Conservation (phyloP, 2,329 filamentous ascomycete species). For the Hysterium pulicare region DNA sequence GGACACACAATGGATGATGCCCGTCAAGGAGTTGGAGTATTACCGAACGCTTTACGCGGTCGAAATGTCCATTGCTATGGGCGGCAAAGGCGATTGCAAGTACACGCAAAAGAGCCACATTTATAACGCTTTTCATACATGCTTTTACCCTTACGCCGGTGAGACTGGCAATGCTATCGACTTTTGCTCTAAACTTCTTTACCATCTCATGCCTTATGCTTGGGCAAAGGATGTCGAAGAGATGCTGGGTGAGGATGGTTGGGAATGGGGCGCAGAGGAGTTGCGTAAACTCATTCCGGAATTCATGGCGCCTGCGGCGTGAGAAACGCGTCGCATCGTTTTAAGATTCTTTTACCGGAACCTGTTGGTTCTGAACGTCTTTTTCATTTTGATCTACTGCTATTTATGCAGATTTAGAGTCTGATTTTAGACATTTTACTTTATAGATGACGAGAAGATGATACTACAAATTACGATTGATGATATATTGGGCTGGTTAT, state of each 20-base stretch:
- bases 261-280: too few relatives aligned
- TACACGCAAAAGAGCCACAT: not conserved
- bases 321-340: too few relatives aligned
- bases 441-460: too few relatives aligned
- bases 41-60: not conserved
- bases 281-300: too few relatives aligned
- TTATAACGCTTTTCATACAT: not conserved
- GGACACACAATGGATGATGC: not conserved
- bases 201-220: not conserved
- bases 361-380: too few relatives aligned
- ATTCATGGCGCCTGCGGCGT: too few relatives aligned
- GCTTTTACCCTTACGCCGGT: not conserved
- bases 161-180: not conserved
- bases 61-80: not conserved
- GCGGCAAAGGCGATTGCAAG: not conserved
- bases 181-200: not conserved
- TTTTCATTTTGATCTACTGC: too few relatives aligned
- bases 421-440: too few relatives aligned
- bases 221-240: not conserved
- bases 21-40: not conserved
- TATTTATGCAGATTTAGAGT: too few relatives aligned
- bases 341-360: too few relatives aligned
- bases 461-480: too few relatives aligned
- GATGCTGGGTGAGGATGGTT: not conserved
- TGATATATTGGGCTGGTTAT: too few relatives aligned